These are phyloP conservation scores for Ophiostoma sp. DNA, from an alignment of 2,329 filamentous ascomycete species.

Conservation along the genomic window DNA sequence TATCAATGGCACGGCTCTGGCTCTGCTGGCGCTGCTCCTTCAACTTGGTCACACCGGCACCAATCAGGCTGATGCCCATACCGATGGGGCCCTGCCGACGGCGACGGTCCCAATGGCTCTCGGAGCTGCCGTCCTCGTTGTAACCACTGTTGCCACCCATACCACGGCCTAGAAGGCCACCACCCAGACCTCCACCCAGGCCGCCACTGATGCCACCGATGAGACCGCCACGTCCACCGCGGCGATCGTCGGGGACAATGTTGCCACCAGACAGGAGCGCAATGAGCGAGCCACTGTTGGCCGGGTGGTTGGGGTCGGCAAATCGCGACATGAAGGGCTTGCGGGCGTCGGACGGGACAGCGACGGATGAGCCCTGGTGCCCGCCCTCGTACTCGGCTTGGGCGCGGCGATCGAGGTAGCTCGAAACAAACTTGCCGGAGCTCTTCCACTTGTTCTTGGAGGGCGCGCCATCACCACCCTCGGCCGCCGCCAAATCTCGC, in stretches of 20 bases:
- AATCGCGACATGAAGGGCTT: constrained; percentile 48
- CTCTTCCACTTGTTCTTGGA: constrained; percentile 36
- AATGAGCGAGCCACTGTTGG: constrained; percentile 49
- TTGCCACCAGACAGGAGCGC: constrained; percentile 49
- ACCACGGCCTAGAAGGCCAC: constrained; percentile 1
- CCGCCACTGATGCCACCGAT: background rate
- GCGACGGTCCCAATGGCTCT: constrained; percentile 11
- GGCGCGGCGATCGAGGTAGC: constrained; percentile 52
- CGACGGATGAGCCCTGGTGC: constrained; percentile 44
- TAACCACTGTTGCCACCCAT: background rate
- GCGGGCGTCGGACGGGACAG: constrained; percentile 35
- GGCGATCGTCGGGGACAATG: constrained; percentile 29
- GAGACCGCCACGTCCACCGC: constrained; percentile 21
- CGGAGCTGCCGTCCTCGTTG: constrained; percentile 13
- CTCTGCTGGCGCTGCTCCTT: background rate
- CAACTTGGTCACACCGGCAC: background rate
- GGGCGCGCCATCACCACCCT: constrained; percentile 31
- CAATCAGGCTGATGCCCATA: constrained; percentile 1
- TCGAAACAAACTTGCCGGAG: constrained; percentile 42
- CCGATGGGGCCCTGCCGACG: constrained; percentile 13
- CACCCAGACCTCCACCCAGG: background rate
- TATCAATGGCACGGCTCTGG: constrained; percentile 1
- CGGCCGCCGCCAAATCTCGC: constrained; percentile 31
- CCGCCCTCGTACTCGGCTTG: constrained; percentile 46
- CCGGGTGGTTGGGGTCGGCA: constrained; percentile 53